phyloP scores from a whole-genome alignment of 2,329 filamentous ascomycete genomes.

The Aspergillus costaricaensis region DNA sequence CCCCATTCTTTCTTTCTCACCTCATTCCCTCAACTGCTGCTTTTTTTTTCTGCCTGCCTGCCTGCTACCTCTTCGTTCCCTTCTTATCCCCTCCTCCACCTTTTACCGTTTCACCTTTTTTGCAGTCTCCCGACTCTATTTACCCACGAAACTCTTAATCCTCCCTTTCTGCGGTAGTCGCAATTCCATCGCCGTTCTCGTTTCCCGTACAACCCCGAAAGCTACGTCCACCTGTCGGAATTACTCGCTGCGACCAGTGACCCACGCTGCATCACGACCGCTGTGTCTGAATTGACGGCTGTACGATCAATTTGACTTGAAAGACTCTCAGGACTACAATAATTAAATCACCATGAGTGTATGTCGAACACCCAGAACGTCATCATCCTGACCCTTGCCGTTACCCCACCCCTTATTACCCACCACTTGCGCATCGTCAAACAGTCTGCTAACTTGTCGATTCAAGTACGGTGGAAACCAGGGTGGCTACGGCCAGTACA shows the following conservation, averaged over 20 bases:
- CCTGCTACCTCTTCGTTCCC: background rate
- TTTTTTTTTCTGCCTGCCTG: background rate
- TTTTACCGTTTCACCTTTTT: background rate
- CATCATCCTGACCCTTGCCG: background rate
- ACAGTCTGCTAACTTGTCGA: conserved; percentile 28
- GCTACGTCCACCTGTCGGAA: background rate
- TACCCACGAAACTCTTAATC: background rate
- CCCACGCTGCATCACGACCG: background rate
- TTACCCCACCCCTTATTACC: conserved; percentile 3
- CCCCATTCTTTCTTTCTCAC: conserved; percentile 4
- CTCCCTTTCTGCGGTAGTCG: background rate
- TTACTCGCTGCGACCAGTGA: background rate
- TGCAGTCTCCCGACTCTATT: background rate
- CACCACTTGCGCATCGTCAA: conserved; percentile 11
- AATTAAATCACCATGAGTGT: conserved; percentile 22
- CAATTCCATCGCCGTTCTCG: conserved; percentile 1
- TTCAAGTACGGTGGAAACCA: conserved; percentile 30
- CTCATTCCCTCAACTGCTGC: background rate
- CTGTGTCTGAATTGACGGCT: background rate
- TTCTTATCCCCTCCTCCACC: background rate
- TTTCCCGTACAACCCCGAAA: conserved; percentile 15
- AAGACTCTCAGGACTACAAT: background rate
- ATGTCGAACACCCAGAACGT: conserved; percentile 1
- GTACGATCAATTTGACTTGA: background rate
- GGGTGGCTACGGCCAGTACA: conserved; percentile 56